Evolutionary conservation across 768 basidiomycete genomes (phyloP), one percentile per base, ranked within the genome.

Genomic region (Exsudoporus frostii): DNA sequence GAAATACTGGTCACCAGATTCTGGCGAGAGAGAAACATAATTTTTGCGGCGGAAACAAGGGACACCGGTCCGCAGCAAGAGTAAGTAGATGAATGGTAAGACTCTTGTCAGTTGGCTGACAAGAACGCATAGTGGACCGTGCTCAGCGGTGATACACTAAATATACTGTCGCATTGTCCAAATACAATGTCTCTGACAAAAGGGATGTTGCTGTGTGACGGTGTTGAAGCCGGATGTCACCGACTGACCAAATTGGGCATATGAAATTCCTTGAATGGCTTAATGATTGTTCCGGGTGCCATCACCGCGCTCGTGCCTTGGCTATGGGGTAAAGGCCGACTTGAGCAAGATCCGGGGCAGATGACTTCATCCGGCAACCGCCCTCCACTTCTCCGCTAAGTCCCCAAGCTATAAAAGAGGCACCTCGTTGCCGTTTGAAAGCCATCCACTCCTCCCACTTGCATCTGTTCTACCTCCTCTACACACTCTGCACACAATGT

Each of bases 401-500:
- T 25, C 25, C 6, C 25, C 25, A 1, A 29, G 0, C 10, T 10
- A 29, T 29, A 29, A 29, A 29, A 58, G 62, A 40, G 39, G 17
- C 44, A 11, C 25, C 13, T 7, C 17, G 20, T 20, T 7, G 11
- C 49, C 14, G 7, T 44, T 30, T 9, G 15, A 46, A 19, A 40
- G 33, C n/a, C 34, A 59, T 44, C 49, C 30, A 25, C 24, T 8
- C 50, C 20, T 8, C 50, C 38, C 43, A 41, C 45, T 44, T 11
- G 24, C 38, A 39, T 38, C 20, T 22, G 17, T 32, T 13, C 22
- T 30, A 32, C 20, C 27, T 48, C 32, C 33, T 10, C 20, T 14
- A 1, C 37, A 14, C 40, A 44, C 30, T 27, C 22, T 22, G 7
- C 17, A 20, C 50, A 45, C 50, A 20, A 67, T 65, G 59, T 56